Evolutionary conservation across 352 stramenopile species (phyloP), one percentile per base, ranked within the genome.

Genomic region (Aphanomyces cochlioides): DNA sequence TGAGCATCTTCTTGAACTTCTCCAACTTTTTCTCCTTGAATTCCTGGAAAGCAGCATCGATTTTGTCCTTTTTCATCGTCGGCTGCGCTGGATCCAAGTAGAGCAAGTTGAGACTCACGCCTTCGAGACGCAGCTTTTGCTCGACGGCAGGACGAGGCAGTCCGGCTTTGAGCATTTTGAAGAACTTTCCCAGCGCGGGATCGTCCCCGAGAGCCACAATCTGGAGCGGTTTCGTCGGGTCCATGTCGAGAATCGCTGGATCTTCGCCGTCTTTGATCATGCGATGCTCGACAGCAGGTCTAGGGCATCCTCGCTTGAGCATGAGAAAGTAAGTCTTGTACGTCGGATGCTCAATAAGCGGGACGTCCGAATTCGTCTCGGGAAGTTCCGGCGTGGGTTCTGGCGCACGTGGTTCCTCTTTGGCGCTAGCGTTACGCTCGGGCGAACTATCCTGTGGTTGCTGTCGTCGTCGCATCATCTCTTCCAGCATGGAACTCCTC

Each of bases 321-420:
- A 93, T 95, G 64, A 87, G 77, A 64, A 95, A 93, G 67, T 90
- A 95, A 73, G 93, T 91, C 28, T 78, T 76, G 68, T 90, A 93
- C 74, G 91, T 93, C 5, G 64, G 64, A 34, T 70, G n/a, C 17
- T 70, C 64, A 45, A 39, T 54, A 4, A 70, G 28, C 10, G 64
- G 64, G 3, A 70, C 47, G 28, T 28, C 28, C n/a, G 8, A 47
- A n/a, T 19, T 40, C 45, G 54, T 61, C 43, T 50, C 10, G 43
- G 43, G 43, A 12, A n/a, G 10, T 12, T 50, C 43, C 10, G 43
- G 10, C 2, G 28, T 28, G 28, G 37, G 21, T 47, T 17, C 57
- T 56, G 19, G 7, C 38, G 57, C 57, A 56, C 47, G 57, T 12
- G 21, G 41, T 56, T 56, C 8, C 59, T 61, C 10, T 47, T 40